Conservation (phyloP, 495 filamentous ascomycete genomes). For the Podospora bellae-mahoneyi region DNA sequence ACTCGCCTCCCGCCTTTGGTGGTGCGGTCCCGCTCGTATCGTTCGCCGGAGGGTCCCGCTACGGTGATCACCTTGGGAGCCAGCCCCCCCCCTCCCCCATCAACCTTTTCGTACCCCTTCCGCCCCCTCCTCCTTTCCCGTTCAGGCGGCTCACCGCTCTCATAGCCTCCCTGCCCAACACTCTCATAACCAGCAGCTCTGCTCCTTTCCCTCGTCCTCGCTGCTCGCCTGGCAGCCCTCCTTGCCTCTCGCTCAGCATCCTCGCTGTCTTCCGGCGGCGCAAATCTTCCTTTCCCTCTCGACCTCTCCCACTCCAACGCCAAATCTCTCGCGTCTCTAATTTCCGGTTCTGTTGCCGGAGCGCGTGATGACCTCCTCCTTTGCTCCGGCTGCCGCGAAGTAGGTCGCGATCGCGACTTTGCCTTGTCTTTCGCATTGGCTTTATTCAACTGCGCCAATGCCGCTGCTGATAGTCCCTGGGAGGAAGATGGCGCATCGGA, state of each 20-base stretch:
- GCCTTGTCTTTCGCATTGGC: conserved; percentile 42
- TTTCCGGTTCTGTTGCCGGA: not conserved
- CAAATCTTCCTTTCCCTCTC: conserved; percentile 34
- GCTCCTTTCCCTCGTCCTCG: not conserved
- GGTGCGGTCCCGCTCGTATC: conserved; percentile 23
- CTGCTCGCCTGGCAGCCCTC: not conserved
- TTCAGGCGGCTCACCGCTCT: not conserved
- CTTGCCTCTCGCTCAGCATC: conserved; percentile 8
- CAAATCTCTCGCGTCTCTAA: conserved; percentile 16
- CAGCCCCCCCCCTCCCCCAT: too few relatives aligned
- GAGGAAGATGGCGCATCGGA: conserved; percentile 12
- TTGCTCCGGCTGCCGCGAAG: conserved; percentile 21
- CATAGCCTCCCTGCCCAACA: not conserved
- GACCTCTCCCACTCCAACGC: conserved; percentile 32
- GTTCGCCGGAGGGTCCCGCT: not conserved
- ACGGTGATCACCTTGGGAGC: not conserved
- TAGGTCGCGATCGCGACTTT: conserved; percentile 23
- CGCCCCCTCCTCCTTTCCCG: not conserved
- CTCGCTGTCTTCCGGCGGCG: conserved; percentile 15
- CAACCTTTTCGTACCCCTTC: not conserved
- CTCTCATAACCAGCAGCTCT: conserved; percentile 6
- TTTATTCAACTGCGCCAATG: conserved; percentile 60
- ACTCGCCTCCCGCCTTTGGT: conserved; percentile 50
- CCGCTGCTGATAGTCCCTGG: conserved; percentile 49
- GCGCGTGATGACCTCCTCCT: conserved; percentile 19